Percentiles rank a stretch among this genome's conserved stretches.
phyloP scores from a whole-genome alignment of 164 flowering plant genomes.

The Echeveria elegans region DNA sequence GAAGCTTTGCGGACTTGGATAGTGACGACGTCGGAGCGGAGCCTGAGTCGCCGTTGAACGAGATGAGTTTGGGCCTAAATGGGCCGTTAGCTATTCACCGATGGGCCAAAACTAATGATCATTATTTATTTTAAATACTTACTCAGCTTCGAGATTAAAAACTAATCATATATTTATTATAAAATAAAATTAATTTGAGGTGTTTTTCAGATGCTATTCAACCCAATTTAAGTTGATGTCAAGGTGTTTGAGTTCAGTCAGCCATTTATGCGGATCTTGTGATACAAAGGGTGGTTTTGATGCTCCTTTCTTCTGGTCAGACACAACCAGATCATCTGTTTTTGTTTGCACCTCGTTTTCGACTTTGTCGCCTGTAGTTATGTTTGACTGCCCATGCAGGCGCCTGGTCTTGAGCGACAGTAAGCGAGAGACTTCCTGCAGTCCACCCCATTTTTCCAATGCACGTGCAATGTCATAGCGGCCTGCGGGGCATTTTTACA shows the following conservation, averaged over 20 bases:
- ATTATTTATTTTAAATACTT: no score
- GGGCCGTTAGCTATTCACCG: no score
- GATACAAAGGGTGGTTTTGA: constrained; percentile 33
- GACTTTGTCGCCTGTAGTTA: constrained; percentile 31
- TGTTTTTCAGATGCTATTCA: no score
- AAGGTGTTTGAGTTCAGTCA: constrained; percentile 44
- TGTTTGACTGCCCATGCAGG: constrained; percentile 41
- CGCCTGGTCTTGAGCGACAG: constrained; percentile 66
- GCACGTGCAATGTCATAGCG: constrained; percentile 94
- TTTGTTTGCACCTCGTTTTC: constrained; percentile 17
- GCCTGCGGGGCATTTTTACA: constrained; percentile 28
- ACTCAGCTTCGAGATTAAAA: no score
- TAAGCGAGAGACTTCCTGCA: constrained; percentile 87
- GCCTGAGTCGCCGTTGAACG: no score
- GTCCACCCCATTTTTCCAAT: constrained; percentile 96
- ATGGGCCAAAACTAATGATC: no score
- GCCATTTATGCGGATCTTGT: constrained; percentile 76
- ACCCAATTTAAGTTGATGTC: constrained; percentile 50
- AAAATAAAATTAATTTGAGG: no score
- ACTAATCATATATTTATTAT: no score
- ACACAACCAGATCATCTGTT: constrained; percentile 1
- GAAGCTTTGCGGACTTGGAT: no score
- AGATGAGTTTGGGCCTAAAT: no score
- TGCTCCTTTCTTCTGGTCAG: constrained; percentile 25
- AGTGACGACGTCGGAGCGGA: no score